These are phyloP conservation scores for Stagonosporopsis cucurbitacearum DNA, from an alignment of 2,329 filamentous ascomycete genomes.

Conservation along the genomic window DNA sequence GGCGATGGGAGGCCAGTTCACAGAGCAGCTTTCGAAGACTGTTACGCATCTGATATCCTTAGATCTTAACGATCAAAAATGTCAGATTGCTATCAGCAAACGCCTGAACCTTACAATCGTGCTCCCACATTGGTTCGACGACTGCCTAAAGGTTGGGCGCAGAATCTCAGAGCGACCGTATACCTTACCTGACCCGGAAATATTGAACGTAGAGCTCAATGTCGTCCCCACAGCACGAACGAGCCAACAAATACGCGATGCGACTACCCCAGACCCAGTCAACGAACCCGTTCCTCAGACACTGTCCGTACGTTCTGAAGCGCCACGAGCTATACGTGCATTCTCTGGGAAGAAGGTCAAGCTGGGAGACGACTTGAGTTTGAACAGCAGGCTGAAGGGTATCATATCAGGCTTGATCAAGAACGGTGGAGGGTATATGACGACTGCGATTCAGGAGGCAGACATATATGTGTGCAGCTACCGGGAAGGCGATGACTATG, in stretches of 20 bases:
- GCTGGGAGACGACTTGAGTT: slow-evolving; percentile 75
- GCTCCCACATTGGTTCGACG: slow-evolving; percentile 96
- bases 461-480: slow-evolving; percentile 89
- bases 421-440: slow-evolving; percentile 73
- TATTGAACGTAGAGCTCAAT: slow-evolving; percentile 57
- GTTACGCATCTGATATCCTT: slow-evolving; percentile 91
- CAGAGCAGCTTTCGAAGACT: slow-evolving; percentile 70
- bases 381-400: slow-evolving; percentile 69
- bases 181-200: slow-evolving; percentile 81
- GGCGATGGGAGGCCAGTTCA: slow-evolving; percentile 86
- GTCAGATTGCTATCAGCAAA: slow-evolving; percentile 67
- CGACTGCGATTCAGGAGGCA: slow-evolving; percentile 69
- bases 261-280: slow-evolving; percentile 41
- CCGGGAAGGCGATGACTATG: slow-evolving; percentile 80
- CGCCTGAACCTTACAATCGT: slow-evolving; percentile 79
- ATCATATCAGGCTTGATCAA: slow-evolving; percentile 75
- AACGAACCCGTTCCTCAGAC: slow-evolving; percentile 30
- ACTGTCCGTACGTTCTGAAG: slow-evolving; percentile 29
- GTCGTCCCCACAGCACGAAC: slow-evolving; percentile 56
- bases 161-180: slow-evolving; percentile 91
- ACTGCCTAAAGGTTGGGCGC: slow-evolving; percentile 91
- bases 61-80: slow-evolving; percentile 75
- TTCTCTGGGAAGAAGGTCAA: slow-evolving; percentile 81
- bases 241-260: slow-evolving; percentile 46
- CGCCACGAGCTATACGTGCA: slow-evolving; percentile 57